These are phyloP conservation scores for Colletotrichum sp. DNA, from an alignment of 2,329 filamentous ascomycete genomes.

Conservation along the genomic window DNA sequence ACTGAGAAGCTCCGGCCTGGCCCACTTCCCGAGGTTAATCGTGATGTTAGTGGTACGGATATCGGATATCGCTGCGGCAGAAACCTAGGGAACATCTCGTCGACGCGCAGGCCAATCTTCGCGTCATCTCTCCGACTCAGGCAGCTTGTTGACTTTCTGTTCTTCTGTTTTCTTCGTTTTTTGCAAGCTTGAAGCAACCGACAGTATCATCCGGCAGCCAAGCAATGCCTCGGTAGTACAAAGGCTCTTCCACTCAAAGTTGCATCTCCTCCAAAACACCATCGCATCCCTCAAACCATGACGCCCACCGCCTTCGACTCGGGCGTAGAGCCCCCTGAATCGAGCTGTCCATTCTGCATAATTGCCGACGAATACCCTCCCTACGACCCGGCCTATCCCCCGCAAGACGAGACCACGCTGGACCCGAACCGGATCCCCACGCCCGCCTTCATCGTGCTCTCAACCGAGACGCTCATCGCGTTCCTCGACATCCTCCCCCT, in stretches of 20 bases:
- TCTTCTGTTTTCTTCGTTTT: background rate
- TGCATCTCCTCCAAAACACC: background rate
- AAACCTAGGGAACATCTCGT: background rate
- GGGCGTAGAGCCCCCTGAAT: conserved; percentile 27
- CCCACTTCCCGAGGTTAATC: conserved; percentile 21
- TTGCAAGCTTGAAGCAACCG: background rate
- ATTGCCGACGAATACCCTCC: conserved; percentile 57
- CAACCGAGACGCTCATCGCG: conserved; percentile 77
- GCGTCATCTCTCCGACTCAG: background rate
- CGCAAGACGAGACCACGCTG: conserved; percentile 38
- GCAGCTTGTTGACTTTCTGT: background rate
- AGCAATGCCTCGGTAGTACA: background rate
- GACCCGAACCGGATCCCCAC: conserved; percentile 40
- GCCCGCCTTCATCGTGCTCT: conserved; percentile 72
- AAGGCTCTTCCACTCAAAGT: background rate
- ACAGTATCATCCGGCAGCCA: background rate
- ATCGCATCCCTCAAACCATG: background rate
- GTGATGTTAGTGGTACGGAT: background rate
- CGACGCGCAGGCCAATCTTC: background rate
- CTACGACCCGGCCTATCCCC: conserved; percentile 49
- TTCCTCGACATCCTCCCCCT: conserved; percentile 96
- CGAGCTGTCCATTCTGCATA: conserved; percentile 65
- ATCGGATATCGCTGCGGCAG: background rate
- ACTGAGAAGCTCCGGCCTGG: background rate
- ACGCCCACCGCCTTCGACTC: conserved; percentile 17